Conservation (phyloP, 208 protist genomes). For the Sergeia podlipaevii region DNA sequence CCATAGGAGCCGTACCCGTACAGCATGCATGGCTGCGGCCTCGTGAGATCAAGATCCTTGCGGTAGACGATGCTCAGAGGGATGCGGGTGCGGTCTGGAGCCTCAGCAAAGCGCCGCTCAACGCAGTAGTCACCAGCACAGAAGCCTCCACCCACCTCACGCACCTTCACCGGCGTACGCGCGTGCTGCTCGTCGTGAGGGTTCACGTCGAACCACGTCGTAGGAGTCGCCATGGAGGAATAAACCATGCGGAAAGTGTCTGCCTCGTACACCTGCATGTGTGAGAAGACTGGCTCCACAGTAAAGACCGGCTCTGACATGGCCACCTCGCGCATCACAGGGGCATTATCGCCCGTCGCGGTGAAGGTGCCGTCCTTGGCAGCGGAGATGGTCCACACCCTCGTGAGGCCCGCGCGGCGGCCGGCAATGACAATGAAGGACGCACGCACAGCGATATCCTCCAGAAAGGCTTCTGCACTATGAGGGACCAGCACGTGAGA, state of each 20-base stretch:
- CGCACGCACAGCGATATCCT: conserved; percentile 39
- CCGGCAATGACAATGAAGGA: conserved; percentile 65
- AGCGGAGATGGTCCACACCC: conserved; percentile 64
- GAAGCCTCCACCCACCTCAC: conserved; percentile 76
- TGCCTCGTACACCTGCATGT: conserved; percentile 74
- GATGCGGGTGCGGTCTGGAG: conserved; percentile 69
- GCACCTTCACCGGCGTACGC: conserved; percentile 56
- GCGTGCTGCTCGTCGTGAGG: conserved; percentile 21
- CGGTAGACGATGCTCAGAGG: conserved; percentile 80
- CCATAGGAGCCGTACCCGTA: conserved; percentile 93
- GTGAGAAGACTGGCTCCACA: conserved; percentile 34
- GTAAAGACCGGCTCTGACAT: conserved; percentile 79
- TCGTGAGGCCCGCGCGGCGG: conserved; percentile 66
- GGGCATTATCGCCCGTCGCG: too few species aligned
- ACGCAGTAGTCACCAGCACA: conserved; percentile 58
- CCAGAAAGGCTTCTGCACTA: conserved; percentile 45
- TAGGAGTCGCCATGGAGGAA: conserved; percentile 76
- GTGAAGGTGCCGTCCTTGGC: conserved; percentile 29
- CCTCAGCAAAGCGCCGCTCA: conserved; percentile 64
- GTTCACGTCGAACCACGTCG: conserved; percentile 69
- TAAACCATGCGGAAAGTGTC: conserved; percentile 71
- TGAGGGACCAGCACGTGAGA: conserved; percentile 46
- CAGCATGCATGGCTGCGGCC: conserved; percentile 77
- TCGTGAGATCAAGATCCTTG: conserved; percentile 56
- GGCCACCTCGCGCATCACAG: conserved; percentile 36